Evolutionary conservation across 495 filamentous ascomycete genomes (phyloP), one percentile per base, ranked within the genome.

Genomic region (Podospora bellae-mahoneyi): DNA sequence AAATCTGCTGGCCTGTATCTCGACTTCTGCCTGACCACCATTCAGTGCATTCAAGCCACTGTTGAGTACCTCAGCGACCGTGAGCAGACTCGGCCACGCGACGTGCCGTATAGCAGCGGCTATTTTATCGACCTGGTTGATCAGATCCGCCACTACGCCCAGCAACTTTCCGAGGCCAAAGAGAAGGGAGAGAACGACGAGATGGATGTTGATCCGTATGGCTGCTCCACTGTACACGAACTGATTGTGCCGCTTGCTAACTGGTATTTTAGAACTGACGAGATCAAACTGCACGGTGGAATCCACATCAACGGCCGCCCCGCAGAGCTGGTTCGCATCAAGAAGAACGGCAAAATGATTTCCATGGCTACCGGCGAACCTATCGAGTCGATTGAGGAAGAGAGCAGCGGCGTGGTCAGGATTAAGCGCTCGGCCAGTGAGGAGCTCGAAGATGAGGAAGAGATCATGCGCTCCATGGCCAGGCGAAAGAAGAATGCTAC

Each of bases 71-170:
- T 97, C 19, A 88, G 85, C 81, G 92, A 92, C 72, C 86, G 86
- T 69, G 94, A 98, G 77, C 88, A 91, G 75, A 90, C 88, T 58
- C 86, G 90, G 69, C 90, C 91, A 56, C 79, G 87, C 76, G 94
- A 98, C 76, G 87, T 88, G 66, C 92, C 92, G 44, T 98, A 97
- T 82, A 92, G 87, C 85, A 90, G 89, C 84, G 89, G 88, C 69
- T 98, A 98, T 82, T 97, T 97, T 73, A 87, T 97, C 75, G 94
- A 98, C 82, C 89, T 97, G 65, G 85, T 94, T 74, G 90, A 92
- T 72, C 92, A 97, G 87, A 90, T 92, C 65, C 86, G 86, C 73
- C 86, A 88, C 65, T 91, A 92, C 84, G 90, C 90, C 48, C 78
- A 81, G 66, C 82, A 85, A 64, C 79, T 87, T 64, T 79, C 81